phyloP scores from a whole-genome alignment of 2,329 filamentous ascomycete species.

The Colletotrichum melonis region DNA sequence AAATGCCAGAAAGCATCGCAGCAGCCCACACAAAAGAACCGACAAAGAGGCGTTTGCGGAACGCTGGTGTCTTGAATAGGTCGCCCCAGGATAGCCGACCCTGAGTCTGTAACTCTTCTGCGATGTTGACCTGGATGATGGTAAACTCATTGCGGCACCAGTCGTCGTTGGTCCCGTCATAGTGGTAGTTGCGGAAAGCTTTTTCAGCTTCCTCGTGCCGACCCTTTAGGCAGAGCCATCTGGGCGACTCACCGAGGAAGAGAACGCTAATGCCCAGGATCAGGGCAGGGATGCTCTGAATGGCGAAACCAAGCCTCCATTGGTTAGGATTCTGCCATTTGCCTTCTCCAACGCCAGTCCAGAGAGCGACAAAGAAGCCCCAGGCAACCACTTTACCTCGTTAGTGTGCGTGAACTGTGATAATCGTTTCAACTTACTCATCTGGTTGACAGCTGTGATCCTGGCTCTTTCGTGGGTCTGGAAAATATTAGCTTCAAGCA shows the following conservation, averaged over 20 bases:
- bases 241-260: constrained; percentile 48
- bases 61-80: constrained; percentile 46
- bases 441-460: constrained; percentile 53
- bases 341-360: constrained; percentile 52
- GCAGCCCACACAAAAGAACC: constrained; percentile 54
- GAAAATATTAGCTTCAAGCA: neutral
- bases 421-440: constrained; percentile 44
- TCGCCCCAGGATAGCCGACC: constrained; percentile 45
- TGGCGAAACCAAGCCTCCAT: constrained; percentile 52
- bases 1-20: constrained; percentile 54
- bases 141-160: constrained; percentile 50
- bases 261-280: constrained; percentile 48
- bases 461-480: constrained; percentile 51
- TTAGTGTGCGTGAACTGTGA: no score
- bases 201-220: constrained; percentile 48
- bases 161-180: constrained; percentile 47
- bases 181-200: constrained; percentile 49
- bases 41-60: constrained; percentile 51
- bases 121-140: constrained; percentile 49
- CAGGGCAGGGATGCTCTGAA: constrained; percentile 48
- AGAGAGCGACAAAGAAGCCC: constrained; percentile 53
- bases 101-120: constrained; percentile 45
- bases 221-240: constrained; percentile 51
- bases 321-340: constrained; percentile 51
- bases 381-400: constrained; percentile 49